These are phyloP conservation scores for Triadica sebifera DNA, from an alignment of 345 rosid species.

Conservation along the genomic window DNA sequence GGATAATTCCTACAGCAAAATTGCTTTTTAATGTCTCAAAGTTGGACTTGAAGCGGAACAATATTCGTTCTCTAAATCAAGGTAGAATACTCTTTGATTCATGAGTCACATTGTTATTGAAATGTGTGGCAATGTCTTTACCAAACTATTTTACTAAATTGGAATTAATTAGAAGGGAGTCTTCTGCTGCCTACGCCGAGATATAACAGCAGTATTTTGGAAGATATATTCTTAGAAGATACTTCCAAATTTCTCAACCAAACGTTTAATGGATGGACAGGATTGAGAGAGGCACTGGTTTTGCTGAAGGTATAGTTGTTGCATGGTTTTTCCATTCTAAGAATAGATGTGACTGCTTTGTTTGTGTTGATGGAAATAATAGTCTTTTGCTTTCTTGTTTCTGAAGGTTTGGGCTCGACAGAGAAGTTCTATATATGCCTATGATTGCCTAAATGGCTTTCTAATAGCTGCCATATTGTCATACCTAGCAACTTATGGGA, in stretches of 20 bases:
- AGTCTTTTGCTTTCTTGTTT: conserved; percentile 9
- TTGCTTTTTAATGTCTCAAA: conserved; percentile 58
- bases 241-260: conserved; percentile 53
- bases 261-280: conserved; percentile 60
- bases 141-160: neutral
- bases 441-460: conserved; percentile 86
- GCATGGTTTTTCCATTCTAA: conserved; percentile 1
- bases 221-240: conserved; percentile 74
- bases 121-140: conserved; percentile 15
- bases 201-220: conserved; percentile 80
- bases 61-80: conserved; percentile 54
- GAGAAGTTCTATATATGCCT: conserved; percentile 66
- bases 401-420: conserved; percentile 86
- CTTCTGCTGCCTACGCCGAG: conserved; percentile 56
- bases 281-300: conserved; percentile 63
- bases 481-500: conserved; percentile 55
- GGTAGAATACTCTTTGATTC: conserved; percentile 39
- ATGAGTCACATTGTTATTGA: neutral
- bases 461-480: conserved; percentile 65
- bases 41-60: conserved; percentile 66
- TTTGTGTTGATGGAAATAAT: neutral
- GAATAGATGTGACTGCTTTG: conserved; percentile 9
- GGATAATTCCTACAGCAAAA: conserved; percentile 75
- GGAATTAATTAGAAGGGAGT: conserved; percentile 40
- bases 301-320: conserved; percentile 59